Evolutionary conservation across 2,329 filamentous ascomycete genomes (phyloP).

Genomic region (Colletotrichum chlorophyti): DNA sequence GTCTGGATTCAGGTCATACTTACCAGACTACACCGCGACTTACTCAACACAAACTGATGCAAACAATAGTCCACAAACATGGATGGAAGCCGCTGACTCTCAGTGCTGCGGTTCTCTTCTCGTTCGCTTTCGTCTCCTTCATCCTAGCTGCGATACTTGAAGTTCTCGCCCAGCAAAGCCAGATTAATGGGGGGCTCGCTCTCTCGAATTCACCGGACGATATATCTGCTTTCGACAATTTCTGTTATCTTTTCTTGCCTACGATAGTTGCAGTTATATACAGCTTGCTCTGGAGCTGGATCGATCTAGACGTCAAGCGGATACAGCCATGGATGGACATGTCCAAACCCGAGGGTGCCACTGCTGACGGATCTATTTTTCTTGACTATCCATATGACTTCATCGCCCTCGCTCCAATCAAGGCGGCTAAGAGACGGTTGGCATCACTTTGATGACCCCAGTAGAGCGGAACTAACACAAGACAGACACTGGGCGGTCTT

Average conservation of each 20-base stretch:
- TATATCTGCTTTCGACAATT: conserved; percentile 42
- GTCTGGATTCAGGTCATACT: conserved; percentile 9
- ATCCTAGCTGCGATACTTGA: conserved; percentile 52
- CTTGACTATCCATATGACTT: conserved; percentile 59
- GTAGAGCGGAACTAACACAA: background rate
- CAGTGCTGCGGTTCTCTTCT: conserved; percentile 42
- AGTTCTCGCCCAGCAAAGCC: conserved; percentile 47
- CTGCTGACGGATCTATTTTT: conserved; percentile 52
- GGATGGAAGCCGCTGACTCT: conserved; percentile 48
- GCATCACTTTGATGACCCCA: conserved; percentile 38
- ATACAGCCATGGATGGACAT: conserved; percentile 68
- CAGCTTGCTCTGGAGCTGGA: conserved; percentile 64
- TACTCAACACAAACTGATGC: background rate
- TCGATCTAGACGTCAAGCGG: conserved; percentile 64
- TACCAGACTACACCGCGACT: background rate
- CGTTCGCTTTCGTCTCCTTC: conserved; percentile 44
- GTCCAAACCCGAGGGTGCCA: conserved; percentile 51
- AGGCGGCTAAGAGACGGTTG: conserved; percentile 35
- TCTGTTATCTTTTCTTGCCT: conserved; percentile 58
- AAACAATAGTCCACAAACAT: conserved; percentile 1
- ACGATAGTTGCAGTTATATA: conserved; percentile 62
- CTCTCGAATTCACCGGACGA: conserved; percentile 33
- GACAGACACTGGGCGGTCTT: conserved; percentile 61
- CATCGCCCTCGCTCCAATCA: conserved; percentile 39
- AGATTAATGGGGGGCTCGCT: conserved; percentile 47